Conservation (phyloP, 1,139 yeast species). For the Yamadazyma sp. region DNA sequence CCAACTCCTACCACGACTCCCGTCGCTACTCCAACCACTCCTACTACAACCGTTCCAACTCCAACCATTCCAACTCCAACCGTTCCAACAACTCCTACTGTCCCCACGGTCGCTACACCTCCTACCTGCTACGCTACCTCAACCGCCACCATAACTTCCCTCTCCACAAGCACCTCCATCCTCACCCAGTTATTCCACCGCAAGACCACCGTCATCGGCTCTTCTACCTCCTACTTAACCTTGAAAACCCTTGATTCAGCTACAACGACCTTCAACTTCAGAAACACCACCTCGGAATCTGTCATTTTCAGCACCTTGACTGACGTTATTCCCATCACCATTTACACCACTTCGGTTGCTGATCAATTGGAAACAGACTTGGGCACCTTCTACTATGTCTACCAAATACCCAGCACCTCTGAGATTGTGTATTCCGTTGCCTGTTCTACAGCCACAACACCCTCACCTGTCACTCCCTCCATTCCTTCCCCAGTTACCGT, state of each 20-base stretch:
- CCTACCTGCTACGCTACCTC: constrained; percentile 1
- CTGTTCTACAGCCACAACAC: not conserved
- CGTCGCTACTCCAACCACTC: not conserved
- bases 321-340: constrained; percentile 4
- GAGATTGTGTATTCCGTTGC: not conserved
- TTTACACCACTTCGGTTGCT: constrained; percentile 6
- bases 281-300: constrained; percentile 6
- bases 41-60: not conserved
- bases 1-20: too few relatives aligned
- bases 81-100: constrained; percentile 3
- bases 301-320: not conserved
- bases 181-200: constrained; percentile 5
- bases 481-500: not conserved
- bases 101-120: constrained; percentile 6
- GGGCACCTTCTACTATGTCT: constrained; percentile 9
- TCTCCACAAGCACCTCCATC: constrained; percentile 4
- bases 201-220: constrained; percentile 5
- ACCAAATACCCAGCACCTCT: not conserved
- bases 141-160: constrained; percentile 8
- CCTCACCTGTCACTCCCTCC: not conserved
- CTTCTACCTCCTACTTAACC: constrained; percentile 2
- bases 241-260: constrained; percentile 1
- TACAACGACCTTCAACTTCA: constrained; percentile 6
- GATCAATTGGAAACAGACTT: constrained; percentile 6
- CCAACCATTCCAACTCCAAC: not conserved